Evolutionary conservation across 2,329 filamentous ascomycete species (phyloP), one percentile per base, ranked within the genome.

Genomic region (Cladosporium sphaerospermum): DNA sequence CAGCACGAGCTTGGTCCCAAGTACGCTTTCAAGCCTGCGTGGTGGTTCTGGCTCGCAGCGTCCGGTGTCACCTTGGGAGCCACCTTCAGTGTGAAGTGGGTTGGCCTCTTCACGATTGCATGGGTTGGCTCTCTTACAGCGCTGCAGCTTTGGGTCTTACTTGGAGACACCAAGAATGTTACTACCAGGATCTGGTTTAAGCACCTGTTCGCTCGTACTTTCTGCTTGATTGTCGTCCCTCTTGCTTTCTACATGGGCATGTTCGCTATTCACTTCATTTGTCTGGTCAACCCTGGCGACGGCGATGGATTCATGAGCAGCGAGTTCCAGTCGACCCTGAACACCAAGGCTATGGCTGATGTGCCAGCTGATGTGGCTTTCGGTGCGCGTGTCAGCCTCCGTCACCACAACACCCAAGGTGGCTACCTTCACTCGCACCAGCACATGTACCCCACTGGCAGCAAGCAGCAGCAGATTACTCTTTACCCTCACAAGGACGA

Each of bases 221-320:
- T 97, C 77, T 96, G 89, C 69, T 78, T 99, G 52, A 90, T 99
- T 61, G 77, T 95, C 61, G 88, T 99, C 61, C 93, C 93, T 6
- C 61, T 87, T 23, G 84, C 83, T 34, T 96, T 99, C 74, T 99
- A 99, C 76, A 85, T 96, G 78, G 85, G 82, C 65, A 96, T 97
- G 88, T 99, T 99, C 66, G 91, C 83, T 50, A 95, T 99, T 64
- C 93, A 99, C 77, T 99, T 99, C 73, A 62, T 91, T 61, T 95
- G 89, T 76, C 80, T 99, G 40, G 82, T 86, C 56, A 99, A 99
- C 73, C 93, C 93, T 28, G 93, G 93, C 56, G 93, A 99, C 49
- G 93, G 93, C 52, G 93, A 99, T 71, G 93, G 93, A 52, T 99
- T 99, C 78, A 99, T 99, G 93, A 96, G 91, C 67, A 96, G 92